A percentile compares a stretch with the other conserved stretches of the same genome.
These are phyloP conservation scores for Claviceps spartinae DNA, from an alignment of 2,329 filamentous ascomycete species.

Conservation along the genomic window DNA sequence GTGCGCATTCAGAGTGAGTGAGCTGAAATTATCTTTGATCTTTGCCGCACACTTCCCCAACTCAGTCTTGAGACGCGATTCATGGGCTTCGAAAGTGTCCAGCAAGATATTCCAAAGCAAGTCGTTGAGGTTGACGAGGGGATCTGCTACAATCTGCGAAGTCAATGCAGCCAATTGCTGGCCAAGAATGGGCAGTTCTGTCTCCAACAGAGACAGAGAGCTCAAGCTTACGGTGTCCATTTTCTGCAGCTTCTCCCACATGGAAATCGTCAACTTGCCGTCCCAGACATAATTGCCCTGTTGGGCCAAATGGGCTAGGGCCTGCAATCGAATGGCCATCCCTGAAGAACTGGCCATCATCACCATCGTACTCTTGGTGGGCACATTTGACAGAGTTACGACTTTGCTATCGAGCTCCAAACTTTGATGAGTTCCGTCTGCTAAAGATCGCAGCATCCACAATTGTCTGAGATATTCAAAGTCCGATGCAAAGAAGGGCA, in stretches of 20 bases:
- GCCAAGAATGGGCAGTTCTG: conserved; percentile 49
- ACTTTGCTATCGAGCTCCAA: conserved; percentile 22
- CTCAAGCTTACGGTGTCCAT: conserved; percentile 41
- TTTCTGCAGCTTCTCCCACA: conserved; percentile 41
- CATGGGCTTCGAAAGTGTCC: conserved; percentile 27
- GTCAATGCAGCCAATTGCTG: conserved; percentile 38
- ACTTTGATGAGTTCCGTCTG: neutral
- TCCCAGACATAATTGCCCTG: conserved; percentile 26
- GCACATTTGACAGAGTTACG: conserved; percentile 32
- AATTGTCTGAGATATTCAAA: conserved; percentile 46
- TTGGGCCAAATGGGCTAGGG: conserved; percentile 32
- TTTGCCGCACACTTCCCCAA: conserved; percentile 15
- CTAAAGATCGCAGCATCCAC: conserved; percentile 25
- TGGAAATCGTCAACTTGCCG: conserved; percentile 25
- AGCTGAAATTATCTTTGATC: conserved; percentile 11
- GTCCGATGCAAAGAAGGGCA: conserved; percentile 37
- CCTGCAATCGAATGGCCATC: conserved; percentile 29
- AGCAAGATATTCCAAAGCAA: conserved; percentile 33
- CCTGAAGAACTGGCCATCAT: conserved; percentile 19
- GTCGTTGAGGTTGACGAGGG: conserved; percentile 33
- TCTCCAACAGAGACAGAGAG: conserved; percentile 49
- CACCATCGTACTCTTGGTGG: conserved; percentile 21
- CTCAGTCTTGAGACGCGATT: conserved; percentile 17
- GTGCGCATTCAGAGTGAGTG: conserved; percentile 3
- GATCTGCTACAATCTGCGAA: conserved; percentile 34